These are phyloP conservation scores for Mychonastes homosphaera DNA, from an alignment of 139 green algal genomes.

Conservation along the genomic window DNA sequence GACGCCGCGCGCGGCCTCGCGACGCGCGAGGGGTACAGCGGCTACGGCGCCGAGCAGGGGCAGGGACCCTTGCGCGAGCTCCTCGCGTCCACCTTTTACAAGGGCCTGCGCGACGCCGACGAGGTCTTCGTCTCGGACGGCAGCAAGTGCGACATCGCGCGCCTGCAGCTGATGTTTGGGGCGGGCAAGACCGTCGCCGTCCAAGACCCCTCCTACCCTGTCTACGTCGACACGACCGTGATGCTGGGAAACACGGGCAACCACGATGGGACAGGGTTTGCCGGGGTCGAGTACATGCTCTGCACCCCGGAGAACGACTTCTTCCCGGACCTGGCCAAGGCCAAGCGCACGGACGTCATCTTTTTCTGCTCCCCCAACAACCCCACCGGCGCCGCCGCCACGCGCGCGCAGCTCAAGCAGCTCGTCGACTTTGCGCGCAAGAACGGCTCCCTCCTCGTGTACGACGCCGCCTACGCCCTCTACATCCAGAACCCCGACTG, in stretches of 20 bases:
- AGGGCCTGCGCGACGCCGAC: constrained; percentile 38
- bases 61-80: constrained; percentile 62
- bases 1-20: constrained; percentile 67
- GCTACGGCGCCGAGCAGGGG: constrained; percentile 94
- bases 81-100: constrained; percentile 77
- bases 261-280: constrained; percentile 74
- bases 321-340: constrained; percentile 83
- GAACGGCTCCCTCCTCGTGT: constrained; percentile 90
- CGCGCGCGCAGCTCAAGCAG: constrained; percentile 76
- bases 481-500: constrained; percentile 90
- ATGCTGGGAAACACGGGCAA: constrained; percentile 93
- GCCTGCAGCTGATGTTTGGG: constrained; percentile 75
- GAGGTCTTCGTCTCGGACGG: constrained; percentile 98
- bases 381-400: constrained; percentile 85
- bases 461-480: constrained; percentile 94
- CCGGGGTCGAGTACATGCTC: constrained; percentile 88
- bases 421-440: constrained; percentile 78
- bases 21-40: constrained; percentile 89
- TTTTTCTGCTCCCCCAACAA: constrained; percentile 99
- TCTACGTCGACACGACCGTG: constrained; percentile 97
- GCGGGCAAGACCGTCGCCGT: constrained; percentile 32
- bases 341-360: constrained; percentile 84
- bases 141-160: constrained; percentile 97
- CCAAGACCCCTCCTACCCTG: constrained; percentile 97
- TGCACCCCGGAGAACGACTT: constrained; percentile 86